A percentile compares a stretch with the other conserved stretches of the same genome.
phyloP scores from a whole-genome alignment of 805 yeast species.

The Pichia californica region DNA sequence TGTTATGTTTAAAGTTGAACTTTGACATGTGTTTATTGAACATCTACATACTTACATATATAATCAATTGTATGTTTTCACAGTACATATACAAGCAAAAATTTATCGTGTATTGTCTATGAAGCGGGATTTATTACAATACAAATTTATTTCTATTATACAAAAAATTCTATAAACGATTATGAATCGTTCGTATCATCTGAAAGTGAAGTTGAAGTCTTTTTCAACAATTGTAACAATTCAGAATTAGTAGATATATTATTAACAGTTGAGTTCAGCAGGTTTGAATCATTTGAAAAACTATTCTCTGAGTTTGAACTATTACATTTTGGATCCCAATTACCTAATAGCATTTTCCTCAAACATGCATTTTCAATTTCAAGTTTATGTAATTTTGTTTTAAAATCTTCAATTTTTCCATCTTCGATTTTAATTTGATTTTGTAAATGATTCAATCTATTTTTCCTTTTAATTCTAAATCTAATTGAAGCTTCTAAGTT shows the following conservation, averaged over 20 bases:
- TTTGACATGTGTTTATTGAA: too few species aligned
- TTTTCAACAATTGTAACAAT: neutral
- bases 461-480: conserved; percentile 55
- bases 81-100: too few species aligned
- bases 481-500: conserved; percentile 64
- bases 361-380: conserved; percentile 59
- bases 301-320: neutral
- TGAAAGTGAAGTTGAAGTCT: too few species aligned
- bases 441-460: conserved; percentile 55
- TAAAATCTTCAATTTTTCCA: conserved; percentile 40
- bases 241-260: neutral
- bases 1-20: too few species aligned
- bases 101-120: too few species aligned
- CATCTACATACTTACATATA: too few species aligned
- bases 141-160: too few species aligned
- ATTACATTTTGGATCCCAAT: conserved; percentile 4
- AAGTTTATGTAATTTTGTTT: conserved; percentile 41
- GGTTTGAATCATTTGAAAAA: neutral
- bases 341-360: conserved; percentile 34
- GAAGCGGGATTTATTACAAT: too few species aligned
- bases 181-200: too few species aligned
- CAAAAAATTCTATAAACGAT: neutral
- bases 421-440: conserved; percentile 36
- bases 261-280: neutral
- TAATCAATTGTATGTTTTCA: too few species aligned